phyloP scores from a whole-genome alignment of 2,329 filamentous ascomycete genomes.

The Aureobasidium musti region DNA sequence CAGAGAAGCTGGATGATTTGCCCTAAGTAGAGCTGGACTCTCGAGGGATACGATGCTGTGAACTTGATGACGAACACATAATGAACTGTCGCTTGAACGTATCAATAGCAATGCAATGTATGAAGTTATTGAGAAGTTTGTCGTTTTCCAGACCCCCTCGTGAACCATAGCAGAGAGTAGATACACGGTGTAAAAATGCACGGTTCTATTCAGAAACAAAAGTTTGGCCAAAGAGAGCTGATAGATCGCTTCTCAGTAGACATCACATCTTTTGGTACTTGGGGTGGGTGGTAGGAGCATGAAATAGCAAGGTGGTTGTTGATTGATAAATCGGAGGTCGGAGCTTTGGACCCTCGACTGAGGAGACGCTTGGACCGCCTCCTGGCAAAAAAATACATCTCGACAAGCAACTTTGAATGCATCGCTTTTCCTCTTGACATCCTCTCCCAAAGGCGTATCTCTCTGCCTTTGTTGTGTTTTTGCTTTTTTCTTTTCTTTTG shows the following conservation, averaged over 20 bases:
- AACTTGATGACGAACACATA: background rate
- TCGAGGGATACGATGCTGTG: background rate
- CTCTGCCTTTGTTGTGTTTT: slow-evolving; percentile 27
- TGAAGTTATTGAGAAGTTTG: background rate
- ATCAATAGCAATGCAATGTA: background rate
- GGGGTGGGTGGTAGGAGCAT: background rate
- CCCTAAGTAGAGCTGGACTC: slow-evolving; percentile 2
- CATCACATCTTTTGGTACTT: too few relatives aligned
- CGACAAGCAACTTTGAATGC: background rate
- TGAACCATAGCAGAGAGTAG: background rate
- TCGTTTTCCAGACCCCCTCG: background rate
- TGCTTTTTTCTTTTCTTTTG: slow-evolving; percentile 29
- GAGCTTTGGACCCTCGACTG: background rate
- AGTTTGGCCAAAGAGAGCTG: too few relatives aligned
- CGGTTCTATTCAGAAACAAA: too few relatives aligned
- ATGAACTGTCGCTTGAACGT: background rate
- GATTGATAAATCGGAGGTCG: background rate
- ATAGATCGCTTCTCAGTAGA: too few relatives aligned
- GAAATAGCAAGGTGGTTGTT: background rate
- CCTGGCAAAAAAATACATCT: slow-evolving; percentile 2
- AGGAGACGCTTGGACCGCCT: background rate
- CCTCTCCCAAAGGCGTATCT: slow-evolving; percentile 18
- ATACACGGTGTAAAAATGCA: background rate
- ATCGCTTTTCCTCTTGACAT: slow-evolving; percentile 15
- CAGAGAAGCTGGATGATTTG: slow-evolving; percentile 16